Percentiles rank a stretch among this genome's conserved stretches.
Evolutionary conservation across 2,329 filamentous ascomycete genomes (phyloP).

Genomic region (Fusarium sp.): DNA sequence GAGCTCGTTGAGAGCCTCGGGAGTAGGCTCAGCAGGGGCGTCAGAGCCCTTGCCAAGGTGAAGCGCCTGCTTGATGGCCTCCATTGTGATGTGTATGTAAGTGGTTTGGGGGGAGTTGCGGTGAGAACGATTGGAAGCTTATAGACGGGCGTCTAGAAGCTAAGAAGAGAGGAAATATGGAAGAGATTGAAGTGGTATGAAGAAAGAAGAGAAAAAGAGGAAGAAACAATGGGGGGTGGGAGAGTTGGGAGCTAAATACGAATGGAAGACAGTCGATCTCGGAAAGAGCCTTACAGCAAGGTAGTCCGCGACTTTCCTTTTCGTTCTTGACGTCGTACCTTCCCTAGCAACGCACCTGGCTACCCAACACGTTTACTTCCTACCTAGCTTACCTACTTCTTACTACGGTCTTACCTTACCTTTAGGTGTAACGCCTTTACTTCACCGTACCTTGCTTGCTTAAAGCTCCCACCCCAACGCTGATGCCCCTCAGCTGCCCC

Average conservation of each 20-base stretch:
- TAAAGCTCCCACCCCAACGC: constrained; percentile 42
- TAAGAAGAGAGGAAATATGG: constrained; percentile 8
- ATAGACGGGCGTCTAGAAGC: constrained; percentile 5
- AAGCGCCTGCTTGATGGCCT: constrained; percentile 58
- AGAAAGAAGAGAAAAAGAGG: constrained; percentile 28
- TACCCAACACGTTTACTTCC: constrained; percentile 10
- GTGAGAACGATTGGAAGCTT: constrained; percentile 26
- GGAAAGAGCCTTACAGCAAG: constrained; percentile 32
- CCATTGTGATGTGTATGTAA: constrained; percentile 51
- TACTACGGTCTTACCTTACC: constrained; percentile 20
- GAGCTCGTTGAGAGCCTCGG: constrained; percentile 75
- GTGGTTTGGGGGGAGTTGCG: constrained; percentile 27
- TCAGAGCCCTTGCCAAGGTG: constrained; percentile 50
- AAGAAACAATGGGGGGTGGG: constrained; percentile 30
- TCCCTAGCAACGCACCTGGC: constrained; percentile 18
- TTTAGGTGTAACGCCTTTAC: constrained; percentile 27
- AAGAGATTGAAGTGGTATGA: constrained; percentile 15
- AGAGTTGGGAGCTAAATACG: constrained; percentile 39
- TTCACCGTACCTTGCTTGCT: constrained; percentile 34
- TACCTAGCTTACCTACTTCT: constrained; percentile 17
- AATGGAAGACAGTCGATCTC: constrained; percentile 31
- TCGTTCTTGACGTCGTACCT: constrained; percentile 30
- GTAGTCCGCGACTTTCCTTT: constrained; percentile 8
- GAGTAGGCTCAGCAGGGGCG: constrained; percentile 64
- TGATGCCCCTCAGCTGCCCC: constrained; percentile 48